phyloP scores from a whole-genome alignment of 257 asterid genomes.

The Solanum clarkiae region DNA sequence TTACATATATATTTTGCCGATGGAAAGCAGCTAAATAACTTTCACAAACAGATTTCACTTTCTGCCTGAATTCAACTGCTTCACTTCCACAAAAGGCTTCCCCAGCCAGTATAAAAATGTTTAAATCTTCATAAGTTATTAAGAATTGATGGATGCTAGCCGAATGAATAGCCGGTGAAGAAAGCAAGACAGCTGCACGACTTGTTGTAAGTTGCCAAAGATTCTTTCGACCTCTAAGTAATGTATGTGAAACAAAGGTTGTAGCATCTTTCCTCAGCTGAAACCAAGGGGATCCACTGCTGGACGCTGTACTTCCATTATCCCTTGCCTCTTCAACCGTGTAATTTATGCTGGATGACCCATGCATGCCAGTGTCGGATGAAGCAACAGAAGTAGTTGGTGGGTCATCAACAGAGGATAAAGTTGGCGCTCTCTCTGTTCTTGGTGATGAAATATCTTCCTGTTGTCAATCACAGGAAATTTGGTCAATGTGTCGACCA shows the following conservation, averaged over 20 bases:
- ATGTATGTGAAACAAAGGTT: conserved; percentile 65
- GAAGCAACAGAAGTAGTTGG: conserved; percentile 26
- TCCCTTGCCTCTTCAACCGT: conserved; percentile 61
- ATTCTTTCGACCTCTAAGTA: conserved; percentile 87
- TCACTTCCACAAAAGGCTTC: conserved; percentile 93
- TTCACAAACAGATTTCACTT: conserved; percentile 77
- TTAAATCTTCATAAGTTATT: conserved; percentile 88
- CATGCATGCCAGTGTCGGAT: conserved; percentile 24
- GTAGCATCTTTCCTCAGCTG: conserved; percentile 75
- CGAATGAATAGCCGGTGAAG: conserved; percentile 78
- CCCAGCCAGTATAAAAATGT: conserved; percentile 77
- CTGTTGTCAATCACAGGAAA: conserved; percentile 23
- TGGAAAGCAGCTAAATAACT: conserved; percentile 84
- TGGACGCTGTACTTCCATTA: conserved; percentile 89
- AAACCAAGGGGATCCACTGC: conserved; percentile 96
- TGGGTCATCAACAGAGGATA: conserved; percentile 29
- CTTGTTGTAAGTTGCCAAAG: conserved; percentile 98
- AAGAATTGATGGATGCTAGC: conserved; percentile 90
- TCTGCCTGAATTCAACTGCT: conserved; percentile 95
- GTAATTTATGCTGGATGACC: conserved; percentile 18
- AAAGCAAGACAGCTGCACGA: conserved; percentile 88
- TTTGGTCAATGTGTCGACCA: conserved; percentile 17
- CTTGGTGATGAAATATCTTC: conserved; percentile 33
- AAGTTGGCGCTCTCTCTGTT: conserved; percentile 17
- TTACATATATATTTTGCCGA: conserved; percentile 92